A percentile compares a stretch with the other conserved stretches of the same genome.
Conservation (phyloP, 768 basidiomycete genomes). For the Grammothele lineata region DNA sequence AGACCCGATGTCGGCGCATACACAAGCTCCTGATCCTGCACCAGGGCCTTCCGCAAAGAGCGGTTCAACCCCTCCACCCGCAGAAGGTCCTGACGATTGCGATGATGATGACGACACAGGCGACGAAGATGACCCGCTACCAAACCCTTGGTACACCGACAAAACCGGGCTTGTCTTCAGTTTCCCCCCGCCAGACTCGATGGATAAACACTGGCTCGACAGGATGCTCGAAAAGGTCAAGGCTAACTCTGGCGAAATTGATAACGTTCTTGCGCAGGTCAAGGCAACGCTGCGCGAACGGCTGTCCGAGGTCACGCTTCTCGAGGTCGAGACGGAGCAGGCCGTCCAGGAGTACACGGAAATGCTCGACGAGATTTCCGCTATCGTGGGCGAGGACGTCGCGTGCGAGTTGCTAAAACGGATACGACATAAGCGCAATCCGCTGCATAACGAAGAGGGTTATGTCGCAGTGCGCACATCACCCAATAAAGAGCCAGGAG, state of each 20-base stretch:
- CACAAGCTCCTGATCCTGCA: too few species aligned
- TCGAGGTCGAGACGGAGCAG: constrained; percentile 3
- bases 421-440: too few species aligned
- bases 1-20: too few species aligned
- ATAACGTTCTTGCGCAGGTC: neutral
- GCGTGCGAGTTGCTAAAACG: neutral
- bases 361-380: neutral
- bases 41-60: too few species aligned
- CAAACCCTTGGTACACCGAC: neutral
- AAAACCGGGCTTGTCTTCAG: neutral
- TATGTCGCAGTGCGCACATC: too few species aligned
- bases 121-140: neutral
- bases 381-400: neutral
- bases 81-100: too few species aligned
- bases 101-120: neutral
- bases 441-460: too few species aligned
- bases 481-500: too few species aligned
- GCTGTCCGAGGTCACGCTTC: neutral
- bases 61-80: too few species aligned
- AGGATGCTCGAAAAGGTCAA: neutral
- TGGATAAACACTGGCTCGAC: constrained; percentile 6
- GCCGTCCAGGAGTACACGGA: neutral
- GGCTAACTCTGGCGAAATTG: neutral
- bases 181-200: constrained; percentile 4
- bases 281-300: neutral